Conservation (phyloP, 2,329 filamentous ascomycete genomes). For the Westerdykella ornata region DNA sequence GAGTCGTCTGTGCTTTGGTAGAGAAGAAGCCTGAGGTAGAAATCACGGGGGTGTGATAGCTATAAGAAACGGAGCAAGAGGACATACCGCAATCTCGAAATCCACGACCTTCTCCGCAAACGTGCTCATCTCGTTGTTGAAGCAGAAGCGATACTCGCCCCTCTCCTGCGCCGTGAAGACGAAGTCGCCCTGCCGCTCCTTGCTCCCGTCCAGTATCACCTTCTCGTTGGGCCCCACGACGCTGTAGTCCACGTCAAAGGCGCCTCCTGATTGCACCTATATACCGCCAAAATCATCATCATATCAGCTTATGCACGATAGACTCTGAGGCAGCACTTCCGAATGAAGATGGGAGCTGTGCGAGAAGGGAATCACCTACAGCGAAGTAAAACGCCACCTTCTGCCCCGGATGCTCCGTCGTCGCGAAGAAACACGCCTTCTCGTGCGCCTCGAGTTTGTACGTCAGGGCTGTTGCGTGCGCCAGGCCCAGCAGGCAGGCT, state of each 20-base stretch:
- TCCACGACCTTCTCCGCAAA: slow-evolving; percentile 97
- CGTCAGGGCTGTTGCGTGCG: slow-evolving; percentile 83
- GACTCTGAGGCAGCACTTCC: neutral
- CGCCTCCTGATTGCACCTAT: slow-evolving; percentile 94
- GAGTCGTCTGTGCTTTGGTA: neutral
- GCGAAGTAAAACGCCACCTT: slow-evolving; percentile 99
- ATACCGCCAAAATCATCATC: neutral
- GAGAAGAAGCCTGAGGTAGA: neutral
- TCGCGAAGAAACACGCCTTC: slow-evolving; percentile 89
- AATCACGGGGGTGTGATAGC: slow-evolving; percentile 40
- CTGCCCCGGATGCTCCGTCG: slow-evolving; percentile 67
- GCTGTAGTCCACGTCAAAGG: slow-evolving; percentile 92
- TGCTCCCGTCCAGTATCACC: slow-evolving; percentile 75
- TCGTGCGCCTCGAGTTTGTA: slow-evolving; percentile 88
- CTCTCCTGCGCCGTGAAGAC: slow-evolving; percentile 86
- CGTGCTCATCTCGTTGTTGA: slow-evolving; percentile 97
- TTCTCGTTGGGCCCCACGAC: slow-evolving; percentile 77
- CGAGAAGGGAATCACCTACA: slow-evolving; percentile 49
- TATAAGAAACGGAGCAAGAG: slow-evolving; percentile 2
- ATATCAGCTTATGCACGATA: neutral
- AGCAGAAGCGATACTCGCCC: slow-evolving; percentile 95
- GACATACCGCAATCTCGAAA: slow-evolving; percentile 87
- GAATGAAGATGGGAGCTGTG: neutral
- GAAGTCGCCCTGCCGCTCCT: slow-evolving; percentile 93
- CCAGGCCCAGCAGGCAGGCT: slow-evolving; percentile 59